A percentile compares a stretch with the other conserved stretches of the same genome.
Evolutionary conservation across 2,329 filamentous ascomycete genomes (phyloP).

Genomic region (Neoscytalidium dimidiatum): DNA sequence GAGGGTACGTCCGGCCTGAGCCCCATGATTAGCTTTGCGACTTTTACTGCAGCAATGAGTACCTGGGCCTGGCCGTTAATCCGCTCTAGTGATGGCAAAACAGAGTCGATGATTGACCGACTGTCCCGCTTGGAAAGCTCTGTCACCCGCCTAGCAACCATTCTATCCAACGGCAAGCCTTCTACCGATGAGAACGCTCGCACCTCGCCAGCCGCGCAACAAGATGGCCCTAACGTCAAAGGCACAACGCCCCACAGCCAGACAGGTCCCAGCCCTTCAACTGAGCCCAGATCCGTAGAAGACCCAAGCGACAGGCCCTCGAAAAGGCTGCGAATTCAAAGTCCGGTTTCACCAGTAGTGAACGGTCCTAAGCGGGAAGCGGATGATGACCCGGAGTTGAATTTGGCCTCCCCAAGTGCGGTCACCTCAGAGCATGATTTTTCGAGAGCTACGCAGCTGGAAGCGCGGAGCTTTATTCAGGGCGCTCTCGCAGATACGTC

Average conservation of each 20-base stretch:
- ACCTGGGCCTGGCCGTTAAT: not conserved
- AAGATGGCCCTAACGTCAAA: not conserved
- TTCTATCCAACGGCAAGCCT: not conserved
- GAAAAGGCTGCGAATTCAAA: constrained; percentile 8
- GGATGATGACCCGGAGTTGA: not conserved
- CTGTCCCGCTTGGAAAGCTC: constrained; percentile 10
- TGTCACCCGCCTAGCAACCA: constrained; percentile 4
- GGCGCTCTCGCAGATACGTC: constrained; percentile 5
- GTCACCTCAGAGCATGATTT: not conserved
- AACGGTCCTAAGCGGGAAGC: not conserved
- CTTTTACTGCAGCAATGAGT: no score
- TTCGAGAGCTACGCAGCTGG: not conserved
- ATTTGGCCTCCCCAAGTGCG: not conserved
- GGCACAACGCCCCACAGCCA: not conserved
- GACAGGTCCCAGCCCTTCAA: not conserved
- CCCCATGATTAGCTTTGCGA: not conserved
- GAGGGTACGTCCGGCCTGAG: not conserved
- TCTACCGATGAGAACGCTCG: not conserved
- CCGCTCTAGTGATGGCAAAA: constrained; percentile 8
- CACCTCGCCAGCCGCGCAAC: not conserved
- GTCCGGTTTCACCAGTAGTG: not conserved
- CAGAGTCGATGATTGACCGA: constrained; percentile 10
- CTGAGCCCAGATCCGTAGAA: not conserved
- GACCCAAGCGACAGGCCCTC: not conserved
- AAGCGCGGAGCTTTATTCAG: constrained; percentile 13